Base-by-base conservation (phyloP, 108 stramenopile genomes). In the Cylindrotheca fusiformis region DNA sequence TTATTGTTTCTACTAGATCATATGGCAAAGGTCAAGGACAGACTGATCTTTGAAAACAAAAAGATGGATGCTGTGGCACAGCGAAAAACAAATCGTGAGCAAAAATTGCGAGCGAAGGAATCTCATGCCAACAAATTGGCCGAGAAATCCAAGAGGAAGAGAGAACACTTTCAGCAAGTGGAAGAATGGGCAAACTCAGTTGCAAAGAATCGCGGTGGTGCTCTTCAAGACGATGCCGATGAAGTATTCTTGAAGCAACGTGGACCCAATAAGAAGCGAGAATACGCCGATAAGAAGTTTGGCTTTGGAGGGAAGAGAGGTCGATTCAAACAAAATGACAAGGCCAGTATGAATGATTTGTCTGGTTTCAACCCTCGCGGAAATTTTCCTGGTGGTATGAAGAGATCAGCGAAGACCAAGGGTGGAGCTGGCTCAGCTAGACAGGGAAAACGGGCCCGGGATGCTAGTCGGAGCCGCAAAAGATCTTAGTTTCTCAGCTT, bases 21-120 rank as follows among this genome's bases (percentile, higher is more conserved):
- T 78, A 92, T 95, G 94, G 94, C 91, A 21, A 87, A 93, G 79
- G 88, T 99, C 60, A 98, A 98, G 82, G 97, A 98, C 63, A 80
- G 94, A 57, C 90, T 99, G 47, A 93, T 98, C 51, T 95, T 96
- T 61, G 97, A 99, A 80, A 91, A 85, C 69, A 94, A 98, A 72
- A 97, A 97, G 82, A 98, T 99, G 69, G 92, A 96, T 28, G 99
- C 99, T 25, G 93, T 99, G 50, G 90, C 94, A 65, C 87, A 74
- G 28, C 62, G 78, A 45, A 82, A 84, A 61, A 56, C 74, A 28
- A 80, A 80, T 55, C 74, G 76, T 36, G 83, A 84, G 46, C 77
- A 78, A 36, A 80, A 84, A 44, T 65, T 84, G 1, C 83, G 76
- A 50, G 63, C 73, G 32, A 78, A 75, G 32, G 79, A 80, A 52